Conservation (phyloP, 805 yeast genomes). For the Tetrapisispora nanseiensis region DNA sequence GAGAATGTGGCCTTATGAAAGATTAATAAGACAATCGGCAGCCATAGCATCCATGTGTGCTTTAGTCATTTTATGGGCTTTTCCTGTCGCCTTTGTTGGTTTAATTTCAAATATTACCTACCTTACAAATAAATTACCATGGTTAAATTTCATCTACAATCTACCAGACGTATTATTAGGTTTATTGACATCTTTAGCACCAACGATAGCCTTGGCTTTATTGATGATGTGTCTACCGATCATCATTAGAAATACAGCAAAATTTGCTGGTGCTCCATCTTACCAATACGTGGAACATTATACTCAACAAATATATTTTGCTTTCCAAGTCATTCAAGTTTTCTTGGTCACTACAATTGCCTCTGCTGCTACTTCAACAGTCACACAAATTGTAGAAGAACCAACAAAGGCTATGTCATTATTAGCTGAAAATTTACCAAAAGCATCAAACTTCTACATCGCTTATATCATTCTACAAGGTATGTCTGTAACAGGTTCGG, state of each 20-base stretch:
- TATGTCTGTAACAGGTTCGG: slow-evolving; percentile 52
- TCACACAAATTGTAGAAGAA: slow-evolving; percentile 46
- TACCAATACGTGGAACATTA: slow-evolving; percentile 48
- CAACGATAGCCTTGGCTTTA: slow-evolving; percentile 54
- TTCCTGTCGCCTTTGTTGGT: slow-evolving; percentile 76
- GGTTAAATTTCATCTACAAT: slow-evolving; percentile 46
- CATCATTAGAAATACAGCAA: slow-evolving; percentile 54
- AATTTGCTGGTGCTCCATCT: slow-evolving; percentile 48
- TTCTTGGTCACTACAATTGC: slow-evolving; percentile 62
- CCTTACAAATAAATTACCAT: slow-evolving; percentile 46
- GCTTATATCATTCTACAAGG: slow-evolving; percentile 64
- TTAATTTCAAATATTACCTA: slow-evolving; percentile 56
- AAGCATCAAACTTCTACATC: slow-evolving; percentile 62
- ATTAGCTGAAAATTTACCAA: slow-evolving; percentile 61
- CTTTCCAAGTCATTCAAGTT: slow-evolving; percentile 60
- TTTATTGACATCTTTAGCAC: slow-evolving; percentile 56
- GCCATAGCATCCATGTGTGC: slow-evolving; percentile 48
- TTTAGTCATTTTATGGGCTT: slow-evolving; percentile 56
- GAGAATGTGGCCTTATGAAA: slow-evolving; percentile 76
- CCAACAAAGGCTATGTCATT: slow-evolving; percentile 51
- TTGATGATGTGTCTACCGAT: slow-evolving; percentile 61
- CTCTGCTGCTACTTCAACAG: slow-evolving; percentile 62
- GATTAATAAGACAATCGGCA: slow-evolving; percentile 42
- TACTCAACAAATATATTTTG: slow-evolving; percentile 61
- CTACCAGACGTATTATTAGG: slow-evolving; percentile 50